Evolutionary conservation across 805 yeast species (phyloP).

Genomic region (Candida quercuum): DNA sequence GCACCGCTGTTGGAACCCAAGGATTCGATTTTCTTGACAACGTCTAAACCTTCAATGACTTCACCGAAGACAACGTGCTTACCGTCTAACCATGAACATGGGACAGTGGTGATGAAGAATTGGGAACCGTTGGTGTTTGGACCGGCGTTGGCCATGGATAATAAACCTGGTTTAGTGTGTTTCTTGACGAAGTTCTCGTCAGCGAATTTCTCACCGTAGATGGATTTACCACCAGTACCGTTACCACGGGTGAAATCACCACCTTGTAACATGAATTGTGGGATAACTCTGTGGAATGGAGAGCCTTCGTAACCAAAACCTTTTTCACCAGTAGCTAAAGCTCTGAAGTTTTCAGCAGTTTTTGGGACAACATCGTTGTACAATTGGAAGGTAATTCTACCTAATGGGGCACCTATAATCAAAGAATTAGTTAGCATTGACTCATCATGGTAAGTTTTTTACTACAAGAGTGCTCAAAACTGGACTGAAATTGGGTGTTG

Average conservation of each 20-base stretch:
- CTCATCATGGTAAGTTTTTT: background rate
- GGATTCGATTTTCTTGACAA: conserved; percentile 80
- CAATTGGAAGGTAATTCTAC: conserved; percentile 82
- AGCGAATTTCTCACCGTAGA: conserved; percentile 72
- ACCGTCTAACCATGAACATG: conserved; percentile 87
- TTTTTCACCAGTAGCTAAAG: conserved; percentile 91
- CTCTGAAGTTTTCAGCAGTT: conserved; percentile 95
- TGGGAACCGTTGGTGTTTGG: conserved; percentile 98
- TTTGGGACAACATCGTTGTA: conserved; percentile 91
- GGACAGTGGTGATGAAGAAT: conserved; percentile 90
- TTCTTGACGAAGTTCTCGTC: conserved; percentile 72
- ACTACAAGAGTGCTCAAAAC: too few species aligned
- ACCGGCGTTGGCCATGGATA: conserved; percentile 98
- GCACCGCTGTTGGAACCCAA: conserved; percentile 72
- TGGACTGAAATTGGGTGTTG: too few species aligned
- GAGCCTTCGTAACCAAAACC: conserved; percentile 91
- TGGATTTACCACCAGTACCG: conserved; percentile 96
- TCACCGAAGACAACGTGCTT: conserved; percentile 95
- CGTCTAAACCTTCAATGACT: conserved; percentile 77
- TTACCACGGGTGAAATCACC: conserved; percentile 90
- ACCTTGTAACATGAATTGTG: conserved; percentile 98
- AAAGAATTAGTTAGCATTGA: conserved; percentile 3
- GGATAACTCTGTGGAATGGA: conserved; percentile 95
- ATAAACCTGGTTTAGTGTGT: conserved; percentile 77
- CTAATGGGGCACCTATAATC: conserved; percentile 62